Percentiles rank a stretch among this genome's conserved stretches.
phyloP scores from a whole-genome alignment of 1,284 basidiomycete genomes.

The Ceratobasidium theobromae region DNA sequence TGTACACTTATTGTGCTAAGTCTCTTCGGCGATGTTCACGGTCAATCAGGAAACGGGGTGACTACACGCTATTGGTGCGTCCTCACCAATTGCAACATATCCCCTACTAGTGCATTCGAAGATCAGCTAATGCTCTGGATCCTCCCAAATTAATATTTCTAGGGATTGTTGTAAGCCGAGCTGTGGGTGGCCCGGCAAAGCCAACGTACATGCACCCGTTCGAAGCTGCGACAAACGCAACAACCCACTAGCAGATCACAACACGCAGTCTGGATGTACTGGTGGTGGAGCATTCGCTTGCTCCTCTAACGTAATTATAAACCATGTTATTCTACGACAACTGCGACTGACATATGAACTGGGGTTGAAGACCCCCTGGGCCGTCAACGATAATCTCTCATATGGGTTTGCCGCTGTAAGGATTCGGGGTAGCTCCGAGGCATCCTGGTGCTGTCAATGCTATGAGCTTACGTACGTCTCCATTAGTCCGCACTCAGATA shows the following conservation, averaged over 20 bases:
- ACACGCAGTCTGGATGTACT: slow-evolving; percentile 30
- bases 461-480: slow-evolving; percentile 34
- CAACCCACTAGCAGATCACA: slow-evolving; percentile 28
- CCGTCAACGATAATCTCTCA: slow-evolving; percentile 32
- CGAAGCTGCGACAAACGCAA: slow-evolving; percentile 35
- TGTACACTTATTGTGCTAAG: too few relatives aligned
- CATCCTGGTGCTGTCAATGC: slow-evolving; percentile 36
- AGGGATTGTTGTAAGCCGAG: slow-evolving; percentile 37
- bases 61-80: slow-evolving; percentile 36
- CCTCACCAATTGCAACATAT: too few relatives aligned
- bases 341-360: not conserved
- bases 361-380: slow-evolving; percentile 24
- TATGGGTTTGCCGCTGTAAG: slow-evolving; percentile 36
- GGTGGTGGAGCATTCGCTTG: slow-evolving; percentile 34
- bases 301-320: slow-evolving; percentile 1
- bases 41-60: slow-evolving; percentile 34
- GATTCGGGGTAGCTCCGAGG: slow-evolving; percentile 32
- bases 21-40: slow-evolving; percentile 1
- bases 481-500: too few relatives aligned
- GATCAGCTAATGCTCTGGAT: too few relatives aligned
- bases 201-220: slow-evolving; percentile 33
- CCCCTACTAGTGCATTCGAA: too few relatives aligned
- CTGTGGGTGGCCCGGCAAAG: slow-evolving; percentile 36
- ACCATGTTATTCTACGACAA: not conserved
- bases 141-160: too few relatives aligned